Evolutionary conservation across 1,284 basidiomycete genomes (phyloP), one percentile per base, ranked within the genome.

Genomic region (Austroboletus sp.): DNA sequence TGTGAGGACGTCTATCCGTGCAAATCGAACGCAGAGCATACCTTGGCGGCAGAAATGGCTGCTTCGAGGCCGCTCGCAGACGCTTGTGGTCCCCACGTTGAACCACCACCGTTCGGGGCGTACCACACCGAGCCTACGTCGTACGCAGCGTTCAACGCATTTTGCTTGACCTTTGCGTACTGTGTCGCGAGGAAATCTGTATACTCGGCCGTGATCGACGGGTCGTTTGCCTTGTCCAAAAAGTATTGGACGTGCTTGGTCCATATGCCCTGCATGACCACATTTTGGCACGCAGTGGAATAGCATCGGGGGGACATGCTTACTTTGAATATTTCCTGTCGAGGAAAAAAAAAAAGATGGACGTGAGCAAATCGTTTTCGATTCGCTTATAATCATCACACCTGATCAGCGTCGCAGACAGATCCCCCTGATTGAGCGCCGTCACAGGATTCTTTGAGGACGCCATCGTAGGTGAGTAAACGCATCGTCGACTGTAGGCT

Each of bases 401-500:
- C 73, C 67, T 78, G 75, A 52, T 79, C 74, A 21, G 65, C 54
- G 54, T 78, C 58, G 55, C 76, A 79, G 21, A 63, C 57, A 1
- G 67, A 39, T 17, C 63, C 62, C 26, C 66, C 66, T 1, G 65
- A 48, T 17, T 57, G 54, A n/a, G 69, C 68, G 45, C 72, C 58
- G 52, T 79, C 77, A 49, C 76, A 79, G 2, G 73, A 70, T 57
- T 79, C 76, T 53, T 65, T 72, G 34, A 79, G 63, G 47, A 74
- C 69, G 9, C 19, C 42, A 44, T 60, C 57, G 52, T 71, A 65
- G 2, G 72, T 70, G 37, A 74, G 57, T 21, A 55, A 61, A 10
- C 51, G 41, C 13, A 76, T 72, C n/a, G 73, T 73, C 0, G 75
- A 75, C 53, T 76, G 70, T 38, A 79, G 58, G 13, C 74, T 76